These are phyloP conservation scores for Ceratocystis huliohia DNA, from an alignment of 2,329 filamentous ascomycete genomes.

Conservation along the genomic window DNA sequence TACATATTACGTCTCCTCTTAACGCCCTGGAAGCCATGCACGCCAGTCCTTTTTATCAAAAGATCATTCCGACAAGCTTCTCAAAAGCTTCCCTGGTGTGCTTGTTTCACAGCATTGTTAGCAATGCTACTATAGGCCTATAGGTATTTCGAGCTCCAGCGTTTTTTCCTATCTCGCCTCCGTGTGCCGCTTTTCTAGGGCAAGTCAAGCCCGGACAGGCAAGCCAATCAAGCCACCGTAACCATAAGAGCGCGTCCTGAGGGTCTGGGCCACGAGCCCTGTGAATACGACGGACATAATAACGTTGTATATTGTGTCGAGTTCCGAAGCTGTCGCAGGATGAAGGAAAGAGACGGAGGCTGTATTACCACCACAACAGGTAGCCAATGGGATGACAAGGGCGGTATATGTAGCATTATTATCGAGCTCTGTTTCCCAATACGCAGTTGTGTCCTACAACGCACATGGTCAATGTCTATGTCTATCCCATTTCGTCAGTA, in stretches of 20 bases:
- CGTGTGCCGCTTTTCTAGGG: background rate
- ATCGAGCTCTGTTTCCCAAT: too few relatives aligned
- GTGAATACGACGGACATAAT: background rate
- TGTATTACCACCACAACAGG: background rate
- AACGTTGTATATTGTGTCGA: background rate
- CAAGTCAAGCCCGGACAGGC: background rate
- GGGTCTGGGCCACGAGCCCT: background rate
- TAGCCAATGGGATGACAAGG: slow-evolving; percentile 1
- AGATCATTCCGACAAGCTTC: too few relatives aligned
- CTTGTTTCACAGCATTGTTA: background rate
- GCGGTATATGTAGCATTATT: too few relatives aligned
- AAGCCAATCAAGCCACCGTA: background rate
- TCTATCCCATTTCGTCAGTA: background rate
- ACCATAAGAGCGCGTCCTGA: background rate
- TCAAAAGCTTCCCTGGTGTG: background rate
- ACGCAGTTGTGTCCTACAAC: background rate
- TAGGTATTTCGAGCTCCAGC: background rate
- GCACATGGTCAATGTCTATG: background rate
- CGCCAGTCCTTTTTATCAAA: too few relatives aligned
- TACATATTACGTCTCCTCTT: too few relatives aligned
- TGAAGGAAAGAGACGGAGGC: background rate
- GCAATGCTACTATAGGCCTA: slow-evolving; percentile 2
- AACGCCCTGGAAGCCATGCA: too few relatives aligned
- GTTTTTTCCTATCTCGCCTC: background rate
- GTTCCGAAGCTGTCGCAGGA: background rate